Evolutionary conservation across 73 alveolate species (phyloP).

Genomic region (Strombidium stylifer): DNA sequence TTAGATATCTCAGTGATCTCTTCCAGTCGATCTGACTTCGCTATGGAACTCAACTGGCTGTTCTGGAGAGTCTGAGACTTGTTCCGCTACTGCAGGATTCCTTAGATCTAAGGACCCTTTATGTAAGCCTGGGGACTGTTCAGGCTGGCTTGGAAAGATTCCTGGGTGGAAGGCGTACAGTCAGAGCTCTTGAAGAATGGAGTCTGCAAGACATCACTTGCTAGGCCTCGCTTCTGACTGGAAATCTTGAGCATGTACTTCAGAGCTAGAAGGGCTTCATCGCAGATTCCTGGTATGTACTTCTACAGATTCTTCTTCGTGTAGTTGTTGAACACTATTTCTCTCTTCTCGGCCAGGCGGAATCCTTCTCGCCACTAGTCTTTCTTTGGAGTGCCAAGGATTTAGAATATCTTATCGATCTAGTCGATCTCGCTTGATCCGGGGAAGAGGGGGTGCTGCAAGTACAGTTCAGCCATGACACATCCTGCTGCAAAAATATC

Average conservation of each 20-base stretch:
- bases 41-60: too few relatives aligned
- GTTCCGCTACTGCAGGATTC: too few relatives aligned
- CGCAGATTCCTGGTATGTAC: slow-evolving; percentile 53
- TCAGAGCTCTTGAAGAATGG: slow-evolving; percentile 49
- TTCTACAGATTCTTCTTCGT: slow-evolving; percentile 29
- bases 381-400: slow-evolving; percentile 69
- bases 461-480: slow-evolving; percentile 77
- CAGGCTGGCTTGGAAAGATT: too few relatives aligned
- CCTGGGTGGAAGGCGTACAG: too few relatives aligned
- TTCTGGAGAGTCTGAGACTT: too few relatives aligned
- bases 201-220: slow-evolving; percentile 47
- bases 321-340: slow-evolving; percentile 1
- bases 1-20: too few relatives aligned
- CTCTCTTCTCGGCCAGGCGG: slow-evolving; percentile 16
- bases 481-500: slow-evolving; percentile 89
- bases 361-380: slow-evolving; percentile 50
- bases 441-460: slow-evolving; percentile 73
- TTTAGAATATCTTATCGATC: slow-evolving; percentile 56
- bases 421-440: slow-evolving; percentile 79
- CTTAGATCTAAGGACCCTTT: too few relatives aligned
- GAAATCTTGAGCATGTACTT: slow-evolving; percentile 62
- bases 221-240: slow-evolving; percentile 61
- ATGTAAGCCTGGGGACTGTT: too few relatives aligned
- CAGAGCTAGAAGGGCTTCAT: slow-evolving; percentile 68
- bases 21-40: too few relatives aligned